Evolutionary conservation across 1,284 basidiomycete genomes (phyloP).

Genomic region (Xerocomus amazonicus): DNA sequence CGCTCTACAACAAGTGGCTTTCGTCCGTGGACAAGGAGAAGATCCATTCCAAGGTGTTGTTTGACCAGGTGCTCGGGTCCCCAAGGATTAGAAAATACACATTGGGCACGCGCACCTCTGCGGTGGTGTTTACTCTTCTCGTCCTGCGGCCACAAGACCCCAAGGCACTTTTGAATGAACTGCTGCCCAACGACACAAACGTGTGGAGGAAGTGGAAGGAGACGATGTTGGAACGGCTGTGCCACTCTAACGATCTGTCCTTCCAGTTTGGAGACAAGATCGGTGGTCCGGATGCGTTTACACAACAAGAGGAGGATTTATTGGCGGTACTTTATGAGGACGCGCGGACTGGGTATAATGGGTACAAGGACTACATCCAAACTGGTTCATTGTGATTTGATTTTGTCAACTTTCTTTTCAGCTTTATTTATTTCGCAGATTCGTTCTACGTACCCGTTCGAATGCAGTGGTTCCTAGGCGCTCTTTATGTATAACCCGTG

Average conservation of each 20-base stretch:
- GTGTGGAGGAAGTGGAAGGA: slow-evolving; percentile 26
- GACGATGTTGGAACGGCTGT: slow-evolving; percentile 8
- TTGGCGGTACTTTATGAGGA: slow-evolving; percentile 19
- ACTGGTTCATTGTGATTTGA: neutral
- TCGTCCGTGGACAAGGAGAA: slow-evolving; percentile 22
- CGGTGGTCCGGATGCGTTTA: slow-evolving; percentile 3
- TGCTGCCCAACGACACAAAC: slow-evolving; percentile 26
- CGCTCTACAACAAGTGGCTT: slow-evolving; percentile 20
- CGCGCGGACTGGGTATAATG: slow-evolving; percentile 16
- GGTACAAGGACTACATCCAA: slow-evolving; percentile 9
- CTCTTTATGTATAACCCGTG: too few relatives aligned
- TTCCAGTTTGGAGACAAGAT: slow-evolving; percentile 5
- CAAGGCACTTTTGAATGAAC: slow-evolving; percentile 15
- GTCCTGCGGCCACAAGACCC: slow-evolving; percentile 18
- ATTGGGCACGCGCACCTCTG: slow-evolving; percentile 26
- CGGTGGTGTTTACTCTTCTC: slow-evolving; percentile 27
- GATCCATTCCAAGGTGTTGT: slow-evolving; percentile 20
- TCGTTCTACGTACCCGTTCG: too few relatives aligned
- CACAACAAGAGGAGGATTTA: slow-evolving; percentile 9
- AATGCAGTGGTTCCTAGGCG: too few relatives aligned
- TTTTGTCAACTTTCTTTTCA: neutral
- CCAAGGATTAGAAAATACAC: slow-evolving; percentile 20
- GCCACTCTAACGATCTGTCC: neutral
- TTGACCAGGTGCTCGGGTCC: slow-evolving; percentile 13
- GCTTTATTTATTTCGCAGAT: neutral